Base-by-base conservation (phyloP, 1,284 basidiomycete genomes). In the Entoloma clypeatum region DNA sequence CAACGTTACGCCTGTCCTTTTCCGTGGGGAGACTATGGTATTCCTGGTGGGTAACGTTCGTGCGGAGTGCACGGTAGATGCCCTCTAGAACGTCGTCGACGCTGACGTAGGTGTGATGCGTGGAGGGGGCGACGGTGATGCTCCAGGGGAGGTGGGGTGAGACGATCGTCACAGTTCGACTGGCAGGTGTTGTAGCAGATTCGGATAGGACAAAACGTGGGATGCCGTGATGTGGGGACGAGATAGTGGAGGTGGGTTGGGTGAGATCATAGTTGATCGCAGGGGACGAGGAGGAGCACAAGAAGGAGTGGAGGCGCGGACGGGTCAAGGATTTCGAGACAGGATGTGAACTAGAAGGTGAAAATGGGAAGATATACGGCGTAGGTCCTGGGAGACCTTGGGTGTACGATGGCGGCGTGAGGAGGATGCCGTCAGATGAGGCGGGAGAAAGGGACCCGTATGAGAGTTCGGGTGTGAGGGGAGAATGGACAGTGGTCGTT, bases 11-110 rank as follows among this genome's bases (percentile, higher is more conserved):
- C 38, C 53, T 60, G 28, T 64, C 59, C 4, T 53, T 47, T n/a
- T 59, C 55, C 0, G 59, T 56, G 0, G 62, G 61, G 3, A 70
- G 52, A 0, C 50, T 42, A 22, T 63, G 49, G 50, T 64, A 77
- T 31, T 77, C 75, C 9, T 49, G 25, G 0, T 54, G 47, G 6
- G 59, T 57, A 2, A 74, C 61, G 8, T 68, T 66, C 7, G 45
- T 53, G n/a, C 67, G 61, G 18, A 72, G 58, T 41, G 57, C 59
- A 40, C 45, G 42, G 48, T 71, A 64, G 5, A 71, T 36, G 0
- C 50, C 58, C 5, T 59, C 52, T 7, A 70, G 46, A 16, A 71
- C 61, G 45, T 71, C 67, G 7, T 51, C 45, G 17, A 70, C 59
- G 2, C 66, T 63, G 34, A 68, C 53, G 27, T 39, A 58, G 6